Evolutionary conservation across 345 rosid genomes (phyloP).

Genomic region (Microthlaspi erraticum): DNA sequence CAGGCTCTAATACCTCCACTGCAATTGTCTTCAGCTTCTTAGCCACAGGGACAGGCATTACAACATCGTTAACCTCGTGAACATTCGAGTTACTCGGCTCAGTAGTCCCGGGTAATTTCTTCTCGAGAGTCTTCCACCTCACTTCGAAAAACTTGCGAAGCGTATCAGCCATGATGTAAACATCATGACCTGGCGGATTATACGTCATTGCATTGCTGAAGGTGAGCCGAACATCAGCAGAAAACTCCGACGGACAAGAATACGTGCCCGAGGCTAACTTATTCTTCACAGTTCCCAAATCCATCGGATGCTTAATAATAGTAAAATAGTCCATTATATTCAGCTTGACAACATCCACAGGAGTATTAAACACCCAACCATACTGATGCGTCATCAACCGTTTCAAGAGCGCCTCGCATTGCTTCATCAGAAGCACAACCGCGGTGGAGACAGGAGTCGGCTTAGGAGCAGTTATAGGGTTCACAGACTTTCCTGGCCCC

Average conservation of each 20-base stretch:
- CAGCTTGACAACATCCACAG: conserved; percentile 78
- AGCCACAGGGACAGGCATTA: conserved; percentile 36
- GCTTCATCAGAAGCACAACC: conserved; percentile 61
- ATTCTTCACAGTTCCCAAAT: conserved; percentile 80
- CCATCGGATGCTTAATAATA: conserved; percentile 89
- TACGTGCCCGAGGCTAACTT: conserved; percentile 64
- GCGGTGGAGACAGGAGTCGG: conserved; percentile 43
- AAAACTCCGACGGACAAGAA: conserved; percentile 61
- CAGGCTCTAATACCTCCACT: conserved; percentile 50
- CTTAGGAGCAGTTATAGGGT: conserved; percentile 27
- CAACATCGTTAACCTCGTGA: conserved; percentile 4
- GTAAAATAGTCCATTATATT: conserved; percentile 76
- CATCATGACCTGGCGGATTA: conserved; percentile 80
- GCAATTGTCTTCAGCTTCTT: conserved; percentile 54
- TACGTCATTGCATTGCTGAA: conserved; percentile 84
- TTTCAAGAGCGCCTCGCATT: conserved; percentile 63
- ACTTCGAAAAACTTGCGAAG: conserved; percentile 70
- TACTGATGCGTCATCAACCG: conserved; percentile 70
- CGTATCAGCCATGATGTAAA: conserved; percentile 70
- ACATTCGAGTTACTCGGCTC: neutral
- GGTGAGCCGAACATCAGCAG: conserved; percentile 82
- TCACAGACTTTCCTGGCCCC: conserved; percentile 57
- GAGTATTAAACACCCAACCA: conserved; percentile 73
- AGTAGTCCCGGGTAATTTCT: conserved; percentile 55
- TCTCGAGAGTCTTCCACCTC: conserved; percentile 82